Percentiles rank a stretch among this genome's conserved stretches.
phyloP scores from a whole-genome alignment of 2,329 filamentous ascomycete genomes.

The Ascochyta koolunga region DNA sequence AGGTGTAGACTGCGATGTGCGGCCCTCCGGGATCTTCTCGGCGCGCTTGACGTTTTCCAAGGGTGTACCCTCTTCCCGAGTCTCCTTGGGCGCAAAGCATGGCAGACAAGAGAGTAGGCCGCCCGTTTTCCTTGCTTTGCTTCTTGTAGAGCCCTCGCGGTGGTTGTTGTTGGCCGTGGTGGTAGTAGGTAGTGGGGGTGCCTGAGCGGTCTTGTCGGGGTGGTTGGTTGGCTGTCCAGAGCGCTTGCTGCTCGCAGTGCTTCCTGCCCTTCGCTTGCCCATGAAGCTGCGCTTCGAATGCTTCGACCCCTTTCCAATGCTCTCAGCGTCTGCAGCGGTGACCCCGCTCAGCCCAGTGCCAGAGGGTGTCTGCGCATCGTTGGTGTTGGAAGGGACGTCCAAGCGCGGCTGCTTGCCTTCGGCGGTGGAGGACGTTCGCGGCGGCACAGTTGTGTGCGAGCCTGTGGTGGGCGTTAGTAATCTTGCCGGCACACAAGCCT shows the following conservation, averaged over 20 bases:
- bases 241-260: constrained; percentile 55
- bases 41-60: constrained; percentile 53
- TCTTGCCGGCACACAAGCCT: neutral
- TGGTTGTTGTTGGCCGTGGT: constrained; percentile 28
- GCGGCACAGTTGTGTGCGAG: constrained; percentile 24
- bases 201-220: constrained; percentile 49
- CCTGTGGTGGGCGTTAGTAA: constrained; percentile 6
- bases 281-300: constrained; percentile 53
- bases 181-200: constrained; percentile 37
- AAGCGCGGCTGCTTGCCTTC: constrained; percentile 48
- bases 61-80: constrained; percentile 56
- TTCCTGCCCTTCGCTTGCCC: constrained; percentile 53
- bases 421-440: constrained; percentile 37
- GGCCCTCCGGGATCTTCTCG: constrained; percentile 44
- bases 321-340: constrained; percentile 54
- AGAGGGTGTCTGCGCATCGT: constrained; percentile 41
- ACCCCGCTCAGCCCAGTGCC: constrained; percentile 52
- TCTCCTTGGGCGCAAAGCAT: constrained; percentile 71
- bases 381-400: constrained; percentile 44
- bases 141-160: constrained; percentile 44
- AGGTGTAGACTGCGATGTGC: constrained; percentile 58
- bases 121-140: constrained; percentile 51
- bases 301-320: constrained; percentile 52
- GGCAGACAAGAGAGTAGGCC: constrained; percentile 61
- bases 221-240: constrained; percentile 47